phyloP scores from a whole-genome alignment of 192 early-diverging fungal species.

The Coemansia sp. region DNA sequence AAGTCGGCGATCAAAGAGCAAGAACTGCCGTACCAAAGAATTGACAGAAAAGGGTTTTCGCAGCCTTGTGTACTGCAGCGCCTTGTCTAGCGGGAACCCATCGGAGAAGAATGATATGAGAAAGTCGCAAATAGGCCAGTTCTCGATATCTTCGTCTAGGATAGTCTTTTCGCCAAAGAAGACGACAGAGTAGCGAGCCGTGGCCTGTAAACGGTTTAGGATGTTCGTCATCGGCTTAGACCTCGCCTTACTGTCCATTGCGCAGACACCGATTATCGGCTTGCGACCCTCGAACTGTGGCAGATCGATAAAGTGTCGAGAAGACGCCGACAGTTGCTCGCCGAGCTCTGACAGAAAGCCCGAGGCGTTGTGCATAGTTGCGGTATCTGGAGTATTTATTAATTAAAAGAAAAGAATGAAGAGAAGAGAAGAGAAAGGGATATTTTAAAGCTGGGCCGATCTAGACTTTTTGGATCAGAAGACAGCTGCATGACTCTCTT shows the following conservation, averaged over 20 bases:
- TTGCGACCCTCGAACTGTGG: conserved; percentile 42
- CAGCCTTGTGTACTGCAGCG: conserved; percentile 84
- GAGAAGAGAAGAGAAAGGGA: neutral
- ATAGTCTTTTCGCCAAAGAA: conserved; percentile 98
- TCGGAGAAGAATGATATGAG: conserved; percentile 95
- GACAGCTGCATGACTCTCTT: neutral
- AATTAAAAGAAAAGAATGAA: neutral
- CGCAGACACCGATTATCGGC: conserved; percentile 80
- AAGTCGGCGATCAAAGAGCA: conserved; percentile 89
- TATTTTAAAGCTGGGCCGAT: neutral
- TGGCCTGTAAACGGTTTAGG: conserved; percentile 67
- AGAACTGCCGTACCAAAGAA: conserved; percentile 84
- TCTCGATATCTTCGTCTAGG: conserved; percentile 86
- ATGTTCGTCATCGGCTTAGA: conserved; percentile 98
- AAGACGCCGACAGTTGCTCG: conserved; percentile 23
- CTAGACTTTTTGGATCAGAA: neutral
- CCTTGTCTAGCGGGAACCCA: conserved; percentile 94
- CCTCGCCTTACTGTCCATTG: conserved; percentile 92
- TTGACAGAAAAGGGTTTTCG: conserved; percentile 90
- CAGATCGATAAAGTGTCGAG: conserved; percentile 49
- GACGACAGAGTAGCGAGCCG: conserved; percentile 77
- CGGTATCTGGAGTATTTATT: neutral
- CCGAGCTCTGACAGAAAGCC: conserved; percentile 27
- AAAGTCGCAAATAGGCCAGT: conserved; percentile 95
- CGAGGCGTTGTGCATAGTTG: conserved; percentile 9